Base-by-base conservation (phyloP, 768 basidiomycete genomes). In the Boletus edulis region DNA sequence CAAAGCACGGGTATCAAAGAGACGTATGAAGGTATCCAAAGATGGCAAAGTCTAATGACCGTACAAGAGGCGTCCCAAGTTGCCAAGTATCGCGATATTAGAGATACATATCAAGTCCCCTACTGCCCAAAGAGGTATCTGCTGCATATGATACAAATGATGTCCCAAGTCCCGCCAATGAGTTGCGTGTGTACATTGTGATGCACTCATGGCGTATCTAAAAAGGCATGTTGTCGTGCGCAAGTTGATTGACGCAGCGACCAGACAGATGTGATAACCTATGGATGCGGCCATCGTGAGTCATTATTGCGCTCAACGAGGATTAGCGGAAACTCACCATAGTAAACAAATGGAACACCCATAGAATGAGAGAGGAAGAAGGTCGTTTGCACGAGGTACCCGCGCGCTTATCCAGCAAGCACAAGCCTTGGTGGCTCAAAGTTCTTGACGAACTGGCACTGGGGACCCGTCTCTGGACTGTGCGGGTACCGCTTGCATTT, bases 381-480 rank as follows among this genome's bases (percentile, higher is more conserved):
- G 34, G 34, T 14, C 34, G 13, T 35, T 34, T 34, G 11, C 32
- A 13, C 32, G 32, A 34, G 32, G 51, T 35, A 6, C 8, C 15
- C 9, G 13, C 37, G 38, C 45, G 52, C 39, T 59, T 47, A 62
- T 38, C 57, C 55, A 10, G 62, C 55, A 10, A 57, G 44, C 45
- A 64, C 61, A 37, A 62, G 55, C n/a, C 67, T 22, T 0, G 67
- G 65, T 3, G 67, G 65, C 32, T 65, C 63, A 62, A 87, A 89
- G 62, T 79, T 81, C 62, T 75, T 78, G 18, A 91, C 89, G 63
- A 83, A 91, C 62, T 90, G 85, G 66, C 83, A 85, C 68, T 91
- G 89, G 1, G 85, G 78, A 17, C 89, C 88, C 3, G 89, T 91
- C 73, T 91, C 89, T 15, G 89, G 89, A 64, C 86, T 87, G 66